Evolutionary conservation across 2,329 filamentous ascomycete species (phyloP), one percentile per base, ranked within the genome.

Genomic region (Xylariaceae sp.): DNA sequence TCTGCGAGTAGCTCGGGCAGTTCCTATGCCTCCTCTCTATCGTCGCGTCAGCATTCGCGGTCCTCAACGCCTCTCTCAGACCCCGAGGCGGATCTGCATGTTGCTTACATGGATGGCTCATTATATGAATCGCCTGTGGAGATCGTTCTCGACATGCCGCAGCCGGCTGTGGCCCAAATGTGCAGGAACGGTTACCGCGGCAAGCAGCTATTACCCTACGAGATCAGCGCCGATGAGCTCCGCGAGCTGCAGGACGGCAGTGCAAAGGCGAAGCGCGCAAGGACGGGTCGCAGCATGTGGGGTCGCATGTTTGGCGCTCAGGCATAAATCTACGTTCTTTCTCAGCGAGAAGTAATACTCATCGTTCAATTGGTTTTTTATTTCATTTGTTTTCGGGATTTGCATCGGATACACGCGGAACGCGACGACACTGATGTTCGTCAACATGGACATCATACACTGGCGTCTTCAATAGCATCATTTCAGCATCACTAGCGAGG

Each of bases 161-260:
- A 67, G 50, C 67, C 75, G 52, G 69, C 71, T 43, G 68, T 72
- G 57, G 45, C 39, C 13, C 33, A 59, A 13, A 53, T 63, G 64
- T 59, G 60, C 21, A 53, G 67, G 59, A 54, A 58, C 65, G 56
- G 39, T 56, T 67, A 57, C 53, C 61, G 62, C 33, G 62, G 59
- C 53, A 64, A 67, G 59, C 59, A 63, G 48, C 64, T 78, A 58
- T 76, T 83, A 4, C 79, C 81, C 5, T 84, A 83, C 68, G 81
- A 84, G 70, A 81, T 83, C 61, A 77, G 75, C 55, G 64, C 72
- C 27, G 80, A 83, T 21, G 77, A 83, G 54, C 75, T 82, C 54
- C 75, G 76, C 55, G 74, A 77, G 51, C 66, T 81, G 37, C 77
- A 81, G 56, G 75, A 81, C 42, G 73, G 70, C 33, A 68, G 71